Percentiles rank a stretch among this genome's conserved stretches.
These are phyloP conservation scores for Myriosclerotinia curreyana DNA, from an alignment of 2,329 filamentous ascomycete species.

Conservation along the genomic window DNA sequence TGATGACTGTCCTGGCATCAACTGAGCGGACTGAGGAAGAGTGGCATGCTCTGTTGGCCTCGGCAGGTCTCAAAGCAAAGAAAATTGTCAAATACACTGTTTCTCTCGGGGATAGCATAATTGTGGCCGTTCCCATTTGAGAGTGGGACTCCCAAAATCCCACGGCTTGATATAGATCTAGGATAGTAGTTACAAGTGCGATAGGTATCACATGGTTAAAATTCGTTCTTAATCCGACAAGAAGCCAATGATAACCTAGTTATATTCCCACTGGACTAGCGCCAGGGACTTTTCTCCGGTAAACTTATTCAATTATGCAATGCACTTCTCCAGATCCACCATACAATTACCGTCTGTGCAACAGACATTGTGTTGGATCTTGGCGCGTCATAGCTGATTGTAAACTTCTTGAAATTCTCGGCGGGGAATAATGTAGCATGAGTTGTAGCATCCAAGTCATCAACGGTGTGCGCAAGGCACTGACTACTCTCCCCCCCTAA, in stretches of 20 bases:
- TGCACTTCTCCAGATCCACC: neutral
- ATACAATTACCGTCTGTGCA: neutral
- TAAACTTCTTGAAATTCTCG: neutral
- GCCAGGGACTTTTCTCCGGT: neutral
- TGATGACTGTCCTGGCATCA: conserved; percentile 41
- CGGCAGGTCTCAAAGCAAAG: neutral
- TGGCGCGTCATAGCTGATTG: neutral
- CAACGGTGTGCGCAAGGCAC: neutral
- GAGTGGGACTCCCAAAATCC: neutral
- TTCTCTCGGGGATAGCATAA: conserved; percentile 13
- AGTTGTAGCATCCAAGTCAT: neutral
- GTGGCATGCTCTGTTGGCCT: conserved; percentile 10
- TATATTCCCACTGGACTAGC: neutral
- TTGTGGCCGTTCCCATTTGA: neutral
- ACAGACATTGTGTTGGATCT: neutral
- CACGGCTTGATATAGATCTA: neutral
- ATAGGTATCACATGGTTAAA: neutral
- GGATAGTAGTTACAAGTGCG: neutral
- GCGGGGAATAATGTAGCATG: neutral
- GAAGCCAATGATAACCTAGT: neutral
- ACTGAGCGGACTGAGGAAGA: conserved; percentile 39
- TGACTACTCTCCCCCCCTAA: too few species aligned
- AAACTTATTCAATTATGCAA: neutral
- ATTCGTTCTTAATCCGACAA: neutral
- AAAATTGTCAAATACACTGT: neutral